Evolutionary conservation across 768 basidiomycete genomes (phyloP).

Genomic region (Pleurotus tuber-regium): DNA sequence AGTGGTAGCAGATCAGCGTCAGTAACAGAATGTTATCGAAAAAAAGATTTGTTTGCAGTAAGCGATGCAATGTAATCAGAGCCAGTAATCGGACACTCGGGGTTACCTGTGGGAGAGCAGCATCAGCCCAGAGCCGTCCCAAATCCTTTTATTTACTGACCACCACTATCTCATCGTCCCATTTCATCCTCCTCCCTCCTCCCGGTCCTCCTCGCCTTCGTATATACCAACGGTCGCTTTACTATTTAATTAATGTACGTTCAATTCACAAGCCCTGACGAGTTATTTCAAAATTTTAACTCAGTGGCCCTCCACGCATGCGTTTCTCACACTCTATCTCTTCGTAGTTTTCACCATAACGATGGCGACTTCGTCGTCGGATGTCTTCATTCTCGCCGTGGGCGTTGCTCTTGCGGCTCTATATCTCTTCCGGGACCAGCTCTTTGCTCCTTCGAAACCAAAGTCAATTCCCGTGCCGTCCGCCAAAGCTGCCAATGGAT

Average conservation of each 20-base stretch:
- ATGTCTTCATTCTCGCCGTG: conserved; percentile 67
- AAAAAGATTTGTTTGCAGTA: background rate
- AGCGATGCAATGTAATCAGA: background rate
- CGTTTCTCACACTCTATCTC: conserved; percentile 37
- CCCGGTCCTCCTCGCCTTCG: conserved; percentile 1
- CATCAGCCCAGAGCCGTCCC: conserved; percentile 1
- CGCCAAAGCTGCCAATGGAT: conserved; percentile 53
- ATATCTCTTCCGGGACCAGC: conserved; percentile 82
- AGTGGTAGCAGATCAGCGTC: no score
- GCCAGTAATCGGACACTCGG: conserved; percentile 6
- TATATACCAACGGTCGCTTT: background rate
- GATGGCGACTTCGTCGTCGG: conserved; percentile 69
- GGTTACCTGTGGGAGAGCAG: conserved; percentile 5
- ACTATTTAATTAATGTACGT: background rate
- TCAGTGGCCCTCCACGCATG: conserved; percentile 25
- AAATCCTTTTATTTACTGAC: conserved; percentile 3
- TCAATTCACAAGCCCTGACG: background rate
- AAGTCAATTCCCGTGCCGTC: conserved; percentile 49
- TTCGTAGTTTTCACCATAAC: conserved; percentile 29
- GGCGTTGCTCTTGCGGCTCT: conserved; percentile 74
- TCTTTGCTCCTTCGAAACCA: conserved; percentile 67
- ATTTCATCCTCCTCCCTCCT: background rate
- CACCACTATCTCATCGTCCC: conserved; percentile 2
- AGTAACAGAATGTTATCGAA: no score
- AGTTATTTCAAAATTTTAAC: conserved; percentile 14